Evolutionary conservation across 1,284 basidiomycete genomes (phyloP), one percentile per base, ranked within the genome.

Genomic region (Ceratobasidium sp.): DNA sequence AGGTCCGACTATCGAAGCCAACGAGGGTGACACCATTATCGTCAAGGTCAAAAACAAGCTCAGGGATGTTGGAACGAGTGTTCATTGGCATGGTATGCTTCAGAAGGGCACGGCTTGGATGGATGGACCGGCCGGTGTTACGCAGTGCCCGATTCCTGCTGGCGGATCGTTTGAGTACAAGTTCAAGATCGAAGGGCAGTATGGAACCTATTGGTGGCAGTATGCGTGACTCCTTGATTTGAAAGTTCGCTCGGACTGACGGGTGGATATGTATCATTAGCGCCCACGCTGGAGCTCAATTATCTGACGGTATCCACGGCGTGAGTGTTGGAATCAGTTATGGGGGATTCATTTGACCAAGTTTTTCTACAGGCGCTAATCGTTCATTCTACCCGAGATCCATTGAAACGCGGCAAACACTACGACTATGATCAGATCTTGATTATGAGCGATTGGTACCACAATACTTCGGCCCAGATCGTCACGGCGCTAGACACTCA

Each of bases 91-190:
- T 65, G 88, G 88, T 1, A 77, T 87, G 81, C 80, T 81, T 68
- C 84, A 84, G 81, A 84, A 84, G 77, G 84, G 82, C 42, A 86
- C 86, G 2, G 85, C 85, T 70, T 87, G 83, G 81, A 87, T 86
- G 77, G 87, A 89, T 78, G 88, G 88, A n/a, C n/a, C n/a, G n/a
- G n/a, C n/a, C n/a, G n/a, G n/a, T n/a, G n/a, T n/a, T n/a, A n/a
- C n/a, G n/a, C 85, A 89, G 82, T 90, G 89, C 79, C 87, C 87
- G 0, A 90, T 90, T 26, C 87, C 86, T 0, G 83, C 87, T 0
- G 87, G 87, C 1, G 80, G 83, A 42, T 85, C 84, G 2, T 85
- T 89, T 80, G 86, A 86, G 0, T 90, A 90, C 84, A 86, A 87
- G 77, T 87, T 83, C 78, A 82, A 80, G 1, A 65, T 83, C 38